phyloP scores from a whole-genome alignment of 768 basidiomycete species.

The Suillus americanus region DNA sequence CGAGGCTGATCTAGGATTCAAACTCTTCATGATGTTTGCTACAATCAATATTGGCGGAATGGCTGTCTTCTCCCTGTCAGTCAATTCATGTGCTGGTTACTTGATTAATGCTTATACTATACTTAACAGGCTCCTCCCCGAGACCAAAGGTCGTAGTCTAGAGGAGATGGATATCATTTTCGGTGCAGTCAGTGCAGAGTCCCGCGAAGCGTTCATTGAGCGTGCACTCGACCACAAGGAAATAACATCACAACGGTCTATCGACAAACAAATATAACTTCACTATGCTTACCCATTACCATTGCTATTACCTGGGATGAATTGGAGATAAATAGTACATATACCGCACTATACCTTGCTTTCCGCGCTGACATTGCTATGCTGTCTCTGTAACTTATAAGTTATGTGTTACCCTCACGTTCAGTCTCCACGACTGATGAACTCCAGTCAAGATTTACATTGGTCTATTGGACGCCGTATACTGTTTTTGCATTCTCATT shows the following conservation, averaged over 20 bases:
- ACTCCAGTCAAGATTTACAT: not conserved
- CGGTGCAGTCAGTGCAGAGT: slow-evolving; percentile 54
- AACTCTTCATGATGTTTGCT: slow-evolving; percentile 77
- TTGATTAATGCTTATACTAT: not conserved
- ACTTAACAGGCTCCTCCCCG: slow-evolving; percentile 49
- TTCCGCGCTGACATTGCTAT: not conserved
- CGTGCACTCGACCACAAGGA: slow-evolving; percentile 21
- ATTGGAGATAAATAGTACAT: not conserved
- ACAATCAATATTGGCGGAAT: slow-evolving; percentile 73
- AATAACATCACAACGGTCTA: slow-evolving; percentile 4
- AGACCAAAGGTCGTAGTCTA: slow-evolving; percentile 57
- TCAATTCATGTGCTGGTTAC: slow-evolving; percentile 1
- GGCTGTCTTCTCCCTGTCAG: slow-evolving; percentile 65
- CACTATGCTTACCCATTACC: not conserved
- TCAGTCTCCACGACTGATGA: not conserved
- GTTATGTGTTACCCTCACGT: not conserved
- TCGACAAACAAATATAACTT: slow-evolving; percentile 10
- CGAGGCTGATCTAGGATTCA: slow-evolving; percentile 61
- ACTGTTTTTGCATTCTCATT: slow-evolving; percentile 62
- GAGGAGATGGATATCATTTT: slow-evolving; percentile 60
- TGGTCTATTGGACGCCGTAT: slow-evolving; percentile 44
- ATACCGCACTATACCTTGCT: not conserved
- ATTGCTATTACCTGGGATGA: slow-evolving; percentile 1
- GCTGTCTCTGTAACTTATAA: not conserved
- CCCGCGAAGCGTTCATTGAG: slow-evolving; percentile 53